Conservation (phyloP, 148 eudicot genomes). For the Spergularia marina region DNA sequence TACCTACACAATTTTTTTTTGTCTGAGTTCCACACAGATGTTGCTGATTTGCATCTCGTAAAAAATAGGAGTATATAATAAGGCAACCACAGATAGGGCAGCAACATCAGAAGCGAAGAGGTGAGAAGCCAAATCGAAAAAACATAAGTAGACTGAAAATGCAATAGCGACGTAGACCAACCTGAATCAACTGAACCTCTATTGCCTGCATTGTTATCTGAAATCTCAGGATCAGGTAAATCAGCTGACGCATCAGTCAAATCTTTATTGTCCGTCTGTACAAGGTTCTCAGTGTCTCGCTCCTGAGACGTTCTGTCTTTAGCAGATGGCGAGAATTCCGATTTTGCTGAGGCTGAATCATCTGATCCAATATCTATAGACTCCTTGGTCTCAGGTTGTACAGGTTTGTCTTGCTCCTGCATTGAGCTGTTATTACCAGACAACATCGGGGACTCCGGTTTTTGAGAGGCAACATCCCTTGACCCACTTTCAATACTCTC, state of each 20-base stretch:
- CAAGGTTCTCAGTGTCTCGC: background rate
- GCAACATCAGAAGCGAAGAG: no score
- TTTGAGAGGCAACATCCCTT: background rate
- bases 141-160: background rate
- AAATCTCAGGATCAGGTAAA: slow-evolving; percentile 1
- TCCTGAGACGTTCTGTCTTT: background rate
- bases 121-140: background rate
- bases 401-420: background rate
- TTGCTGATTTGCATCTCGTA: no score
- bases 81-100: no score
- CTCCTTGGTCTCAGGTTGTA: background rate
- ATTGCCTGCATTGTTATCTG: background rate
- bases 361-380: background rate
- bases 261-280: background rate
- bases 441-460: background rate
- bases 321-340: background rate
- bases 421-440: background rate
- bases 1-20: no score
- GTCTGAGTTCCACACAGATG: no score
- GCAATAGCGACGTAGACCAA: background rate
- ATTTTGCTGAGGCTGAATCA: background rate
- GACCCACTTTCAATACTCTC: background rate
- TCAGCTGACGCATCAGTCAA: slow-evolving; percentile 10
- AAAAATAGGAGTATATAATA: no score
- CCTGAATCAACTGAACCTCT: slow-evolving; percentile 35